Conservation (phyloP, 2,329 filamentous ascomycete species). For the Fusarium armeniacum region DNA sequence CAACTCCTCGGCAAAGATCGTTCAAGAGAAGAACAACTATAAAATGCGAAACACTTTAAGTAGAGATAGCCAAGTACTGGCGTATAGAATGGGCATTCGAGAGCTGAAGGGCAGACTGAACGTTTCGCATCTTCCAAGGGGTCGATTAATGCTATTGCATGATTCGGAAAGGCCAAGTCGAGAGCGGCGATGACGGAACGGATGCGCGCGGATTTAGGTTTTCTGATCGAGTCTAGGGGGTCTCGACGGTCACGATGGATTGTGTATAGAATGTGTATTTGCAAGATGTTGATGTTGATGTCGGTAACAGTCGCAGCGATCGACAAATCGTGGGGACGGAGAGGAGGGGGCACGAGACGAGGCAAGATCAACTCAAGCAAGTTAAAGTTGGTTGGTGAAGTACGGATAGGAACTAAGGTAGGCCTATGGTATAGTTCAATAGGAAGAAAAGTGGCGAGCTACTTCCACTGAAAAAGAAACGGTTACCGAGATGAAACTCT, state of each 20-base stretch:
- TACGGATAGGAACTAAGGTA: neutral
- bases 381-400: conserved; percentile 33
- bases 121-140: conserved; percentile 50
- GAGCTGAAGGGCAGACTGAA: conserved; percentile 33
- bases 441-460: conserved; percentile 12
- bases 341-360: conserved; percentile 19
- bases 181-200: neutral
- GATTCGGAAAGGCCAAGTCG: conserved; percentile 22
- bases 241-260: conserved; percentile 4
- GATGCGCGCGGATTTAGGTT: conserved; percentile 15
- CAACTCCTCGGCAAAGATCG: conserved; percentile 1
- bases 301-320: conserved; percentile 26
- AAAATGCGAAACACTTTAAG: conserved; percentile 37
- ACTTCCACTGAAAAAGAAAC: conserved; percentile 10
- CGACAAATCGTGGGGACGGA: conserved; percentile 40
- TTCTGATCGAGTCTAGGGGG: conserved; percentile 3
- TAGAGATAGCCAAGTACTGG: conserved; percentile 32
- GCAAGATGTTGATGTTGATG: conserved; percentile 19
- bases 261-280: neutral
- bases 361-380: conserved; percentile 17
- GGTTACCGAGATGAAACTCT: conserved; percentile 11
- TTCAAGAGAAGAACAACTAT: conserved; percentile 12
- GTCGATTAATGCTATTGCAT: conserved; percentile 48
- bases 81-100: conserved; percentile 43
- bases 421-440: neutral